Percentiles rank a stretch among this genome's conserved stretches.
These are phyloP conservation scores for Eutypella sp. DNA, from an alignment of 2,329 filamentous ascomycete genomes.

Conservation along the genomic window DNA sequence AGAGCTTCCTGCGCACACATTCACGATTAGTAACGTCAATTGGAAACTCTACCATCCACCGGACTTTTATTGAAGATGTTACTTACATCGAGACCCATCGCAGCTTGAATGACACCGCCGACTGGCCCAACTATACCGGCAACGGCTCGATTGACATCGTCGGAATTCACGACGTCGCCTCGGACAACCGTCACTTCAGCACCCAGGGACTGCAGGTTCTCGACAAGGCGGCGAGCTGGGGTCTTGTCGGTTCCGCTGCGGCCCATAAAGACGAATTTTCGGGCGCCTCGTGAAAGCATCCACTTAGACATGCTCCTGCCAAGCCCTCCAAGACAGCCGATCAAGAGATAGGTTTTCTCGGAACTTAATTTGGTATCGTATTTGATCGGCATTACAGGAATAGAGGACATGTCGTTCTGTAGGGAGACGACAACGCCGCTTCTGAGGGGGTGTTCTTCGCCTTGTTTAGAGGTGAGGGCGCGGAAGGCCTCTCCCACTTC, in stretches of 20 bases:
- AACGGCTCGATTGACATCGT: constrained; percentile 6
- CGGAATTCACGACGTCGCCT: constrained; percentile 11
- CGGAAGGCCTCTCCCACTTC: not conserved
- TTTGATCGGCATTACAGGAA: not conserved
- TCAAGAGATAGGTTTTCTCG: not conserved
- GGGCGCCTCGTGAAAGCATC: not conserved
- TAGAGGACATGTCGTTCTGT: not conserved
- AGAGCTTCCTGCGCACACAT: constrained; percentile 12
- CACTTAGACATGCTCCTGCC: not conserved
- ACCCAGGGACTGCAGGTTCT: constrained; percentile 10
- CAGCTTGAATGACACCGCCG: constrained; percentile 3
- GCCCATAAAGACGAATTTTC: constrained; percentile 13
- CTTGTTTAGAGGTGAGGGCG: not conserved
- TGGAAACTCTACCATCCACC: not conserved
- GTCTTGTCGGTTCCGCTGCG: constrained; percentile 12
- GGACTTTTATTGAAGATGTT: not conserved
- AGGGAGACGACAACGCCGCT: not conserved
- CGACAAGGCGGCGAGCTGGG: constrained; percentile 2
- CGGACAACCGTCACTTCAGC: constrained; percentile 14
- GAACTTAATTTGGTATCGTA: not conserved
- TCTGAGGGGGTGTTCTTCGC: too few relatives aligned
- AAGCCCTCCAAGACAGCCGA: not conserved
- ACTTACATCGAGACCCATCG: constrained; percentile 21
- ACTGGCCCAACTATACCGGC: constrained; percentile 3
- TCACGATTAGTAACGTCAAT: not conserved